These are phyloP conservation scores for Begonia fuchsioides DNA, from an alignment of 306 rosid species.

Conservation along the genomic window DNA sequence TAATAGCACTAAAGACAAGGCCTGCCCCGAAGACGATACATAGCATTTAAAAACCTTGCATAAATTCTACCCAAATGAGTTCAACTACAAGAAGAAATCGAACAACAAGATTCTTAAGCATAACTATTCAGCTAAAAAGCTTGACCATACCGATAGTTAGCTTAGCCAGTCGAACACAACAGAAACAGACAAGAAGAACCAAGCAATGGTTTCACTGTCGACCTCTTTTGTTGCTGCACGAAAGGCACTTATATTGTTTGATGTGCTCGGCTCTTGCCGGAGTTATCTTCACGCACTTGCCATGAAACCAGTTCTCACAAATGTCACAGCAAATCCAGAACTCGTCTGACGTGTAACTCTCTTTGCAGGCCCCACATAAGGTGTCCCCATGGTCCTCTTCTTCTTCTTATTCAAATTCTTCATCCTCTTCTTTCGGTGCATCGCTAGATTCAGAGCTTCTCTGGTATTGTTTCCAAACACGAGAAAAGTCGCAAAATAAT, in stretches of 20 bases:
- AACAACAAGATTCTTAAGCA: no score
- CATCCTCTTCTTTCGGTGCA: conserved; percentile 33
- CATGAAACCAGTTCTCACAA: conserved; percentile 58
- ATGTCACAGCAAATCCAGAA: conserved; percentile 57
- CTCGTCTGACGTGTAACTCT: conserved; percentile 32
- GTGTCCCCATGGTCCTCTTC: conserved; percentile 52
- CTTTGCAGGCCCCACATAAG: conserved; percentile 46
- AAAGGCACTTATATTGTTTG: conserved; percentile 57
- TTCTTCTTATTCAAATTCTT: conserved; percentile 16
- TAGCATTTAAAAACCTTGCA: neutral
- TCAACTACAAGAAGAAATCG: no score
- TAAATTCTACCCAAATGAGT: neutral
- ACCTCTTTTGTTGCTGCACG: conserved; percentile 50
- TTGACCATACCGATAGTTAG: conserved; percentile 28
- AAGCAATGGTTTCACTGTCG: conserved; percentile 26
- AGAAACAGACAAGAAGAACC: neutral
- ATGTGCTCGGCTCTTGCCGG: conserved; percentile 53
- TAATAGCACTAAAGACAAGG: no score
- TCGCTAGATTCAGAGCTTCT: conserved; percentile 10
- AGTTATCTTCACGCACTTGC: conserved; percentile 55
- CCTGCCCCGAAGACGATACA: no score
- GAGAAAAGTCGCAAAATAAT: no score
- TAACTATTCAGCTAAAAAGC: conserved; percentile 5
- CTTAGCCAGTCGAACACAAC: neutral
- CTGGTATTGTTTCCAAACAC: conserved; percentile 10